These are phyloP conservation scores for Microdochium paspali DNA, from an alignment of 2,329 filamentous ascomycete genomes.

Conservation along the genomic window DNA sequence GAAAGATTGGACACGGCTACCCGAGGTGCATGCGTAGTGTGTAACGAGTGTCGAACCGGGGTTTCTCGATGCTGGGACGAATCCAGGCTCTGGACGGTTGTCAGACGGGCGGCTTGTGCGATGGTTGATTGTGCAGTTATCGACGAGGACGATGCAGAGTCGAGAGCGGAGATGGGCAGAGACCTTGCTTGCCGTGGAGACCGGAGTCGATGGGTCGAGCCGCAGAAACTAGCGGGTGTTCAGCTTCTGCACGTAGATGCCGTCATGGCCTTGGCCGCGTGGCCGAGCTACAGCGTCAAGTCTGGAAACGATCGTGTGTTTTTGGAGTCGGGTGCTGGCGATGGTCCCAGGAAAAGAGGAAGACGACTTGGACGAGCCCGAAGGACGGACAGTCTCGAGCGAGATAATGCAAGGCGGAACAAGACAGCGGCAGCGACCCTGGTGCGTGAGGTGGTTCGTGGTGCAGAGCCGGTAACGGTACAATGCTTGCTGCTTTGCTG, in stretches of 20 bases:
- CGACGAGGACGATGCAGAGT: not conserved
- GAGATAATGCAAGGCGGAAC: not conserved
- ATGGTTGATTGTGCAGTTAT: not conserved
- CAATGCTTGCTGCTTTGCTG: too few species aligned
- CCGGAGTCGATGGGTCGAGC: not conserved
- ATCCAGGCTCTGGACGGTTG: not conserved
- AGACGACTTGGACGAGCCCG: too few species aligned
- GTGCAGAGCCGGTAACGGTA: not conserved
- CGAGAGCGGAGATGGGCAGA: not conserved
- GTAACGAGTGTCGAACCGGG: not conserved
- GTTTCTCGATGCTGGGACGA: not conserved
- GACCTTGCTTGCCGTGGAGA: not conserved
- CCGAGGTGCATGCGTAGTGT: not conserved
- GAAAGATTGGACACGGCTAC: not conserved
- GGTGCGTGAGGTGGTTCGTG: not conserved
- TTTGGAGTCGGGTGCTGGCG: too few species aligned
- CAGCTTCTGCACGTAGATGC: not conserved
- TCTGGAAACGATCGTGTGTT: not conserved
- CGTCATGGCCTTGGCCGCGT: constrained; percentile 1
- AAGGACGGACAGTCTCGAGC: not conserved
- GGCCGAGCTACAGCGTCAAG: not conserved
- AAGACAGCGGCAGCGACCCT: not conserved
- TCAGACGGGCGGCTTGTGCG: not conserved
- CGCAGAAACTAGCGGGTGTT: not conserved
- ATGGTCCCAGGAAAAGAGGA: too few species aligned